Evolutionary conservation across 1,284 basidiomycete species (phyloP), one percentile per base, ranked within the genome.

Genomic region (Ustilago loliicola): DNA sequence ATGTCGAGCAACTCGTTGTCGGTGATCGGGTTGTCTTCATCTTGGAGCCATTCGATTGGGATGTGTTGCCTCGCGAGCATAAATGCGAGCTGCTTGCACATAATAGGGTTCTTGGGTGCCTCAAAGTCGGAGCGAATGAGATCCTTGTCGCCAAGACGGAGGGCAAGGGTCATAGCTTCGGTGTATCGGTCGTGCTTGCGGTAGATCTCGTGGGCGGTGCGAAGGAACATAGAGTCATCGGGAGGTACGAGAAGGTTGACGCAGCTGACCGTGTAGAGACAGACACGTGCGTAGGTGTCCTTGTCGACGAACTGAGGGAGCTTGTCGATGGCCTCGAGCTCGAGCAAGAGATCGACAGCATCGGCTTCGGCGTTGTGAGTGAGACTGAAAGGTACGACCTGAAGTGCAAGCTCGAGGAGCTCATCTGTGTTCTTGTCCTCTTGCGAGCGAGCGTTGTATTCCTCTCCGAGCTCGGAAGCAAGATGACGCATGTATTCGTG

Each of bases 401-500:
- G 91, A 64, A 94, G 89, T 0, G 93, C 94, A 45, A 99, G 90
- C 6, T 89, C 88, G 53, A 92, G 66, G n/a, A 85, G 76, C 67
- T 85, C 83, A 21, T 58, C 48, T 19, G 78, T 77, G 50, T 69
- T 60, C 17, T 81, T 76, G 1, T 74, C 75, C 54, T 81, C 76
- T 19, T 72, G 66, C 4, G 76, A 70, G 45, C 80, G 90, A 84
- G 60, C 89, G 48, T 85, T 90, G 86, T 93, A 99, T 86, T 99
- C 97, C 86, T 98, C 94, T 27, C 96, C 96, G 11, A 99, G 91
- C 84, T 99, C 97, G 2, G 97, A 92, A 11, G 97, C 95, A 48
- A 99, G 90, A 87, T 99, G 97, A 53, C 96, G 92, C 72, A 99
- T 94, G 85, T 99, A 99, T 89, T 99, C 97, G 87, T 99, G 96